Conservation (phyloP, 2,329 filamentous ascomycete genomes). For the Fusarium piperis region DNA sequence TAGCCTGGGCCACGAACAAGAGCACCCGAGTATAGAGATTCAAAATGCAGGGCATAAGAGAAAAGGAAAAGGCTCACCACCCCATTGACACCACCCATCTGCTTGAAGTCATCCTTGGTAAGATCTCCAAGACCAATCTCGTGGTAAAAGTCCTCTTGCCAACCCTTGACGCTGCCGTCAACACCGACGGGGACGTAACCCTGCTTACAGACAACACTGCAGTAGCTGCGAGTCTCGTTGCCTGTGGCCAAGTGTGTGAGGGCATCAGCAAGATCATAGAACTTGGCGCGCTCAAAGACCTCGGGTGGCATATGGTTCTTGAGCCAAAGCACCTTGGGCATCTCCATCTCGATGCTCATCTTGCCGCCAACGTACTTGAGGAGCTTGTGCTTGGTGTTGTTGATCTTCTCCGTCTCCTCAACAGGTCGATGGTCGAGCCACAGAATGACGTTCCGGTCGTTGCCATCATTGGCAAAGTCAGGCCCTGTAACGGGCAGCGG, state of each 20-base stretch:
- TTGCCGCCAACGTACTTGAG: conserved; percentile 95
- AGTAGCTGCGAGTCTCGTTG: conserved; percentile 91
- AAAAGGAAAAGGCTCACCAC: conserved; percentile 73
- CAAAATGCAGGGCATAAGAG: conserved; percentile 13
- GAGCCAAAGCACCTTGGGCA: conserved; percentile 97
- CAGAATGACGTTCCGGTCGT: conserved; percentile 93
- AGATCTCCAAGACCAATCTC: conserved; percentile 89
- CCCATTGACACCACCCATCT: conserved; percentile 93
- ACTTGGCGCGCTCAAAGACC: conserved; percentile 91
- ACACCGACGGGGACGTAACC: conserved; percentile 97
- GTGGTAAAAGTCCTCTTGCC: conserved; percentile 94
- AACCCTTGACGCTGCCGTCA: conserved; percentile 96
- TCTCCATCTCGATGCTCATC: conserved; percentile 99
- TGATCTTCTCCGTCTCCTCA: conserved; percentile 92
- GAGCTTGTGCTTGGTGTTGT: conserved; percentile 89
- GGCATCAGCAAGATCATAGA: conserved; percentile 93
- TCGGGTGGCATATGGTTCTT: conserved; percentile 98
- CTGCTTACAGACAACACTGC: conserved; percentile 97
- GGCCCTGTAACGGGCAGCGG: conserved; percentile 91
- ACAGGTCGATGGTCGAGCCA: conserved; percentile 97
- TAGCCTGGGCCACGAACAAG: conserved; percentile 5
- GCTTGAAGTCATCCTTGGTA: conserved; percentile 85
- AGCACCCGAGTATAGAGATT: background rate
- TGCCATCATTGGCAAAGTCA: conserved; percentile 77
- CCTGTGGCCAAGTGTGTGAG: conserved; percentile 95